phyloP scores from a whole-genome alignment of 495 filamentous ascomycete species.

The Monascus purpureus region DNA sequence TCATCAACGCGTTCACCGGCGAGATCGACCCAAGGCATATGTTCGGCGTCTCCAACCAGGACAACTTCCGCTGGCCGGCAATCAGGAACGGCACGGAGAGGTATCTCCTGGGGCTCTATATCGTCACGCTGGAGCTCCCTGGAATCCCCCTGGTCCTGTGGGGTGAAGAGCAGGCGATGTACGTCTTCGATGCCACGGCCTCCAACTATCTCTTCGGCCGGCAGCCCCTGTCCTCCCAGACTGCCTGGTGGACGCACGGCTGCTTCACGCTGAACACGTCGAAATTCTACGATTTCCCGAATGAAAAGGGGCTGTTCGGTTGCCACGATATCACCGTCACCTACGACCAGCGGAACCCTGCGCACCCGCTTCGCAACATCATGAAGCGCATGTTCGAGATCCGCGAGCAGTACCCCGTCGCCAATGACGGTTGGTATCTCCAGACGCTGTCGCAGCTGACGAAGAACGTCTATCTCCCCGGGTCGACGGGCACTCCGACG shows the following conservation, averaged over 20 bases:
- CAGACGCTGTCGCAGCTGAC: conserved; percentile 47
- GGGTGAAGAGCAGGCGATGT: conserved; percentile 61
- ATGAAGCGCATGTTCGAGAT: conserved; percentile 55
- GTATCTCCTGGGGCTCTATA: conserved; percentile 46
- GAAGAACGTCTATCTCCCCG: conserved; percentile 33
- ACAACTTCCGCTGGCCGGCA: conserved; percentile 62
- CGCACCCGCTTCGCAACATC: conserved; percentile 51
- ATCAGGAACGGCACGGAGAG: conserved; percentile 49
- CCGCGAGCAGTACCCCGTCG: conserved; percentile 40
- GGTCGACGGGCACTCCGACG: conserved; percentile 41
- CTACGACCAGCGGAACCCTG: conserved; percentile 57
- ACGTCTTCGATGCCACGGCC: conserved; percentile 53
- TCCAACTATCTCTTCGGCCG: conserved; percentile 59
- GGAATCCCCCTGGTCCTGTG: conserved; percentile 52
- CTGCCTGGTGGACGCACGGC: conserved; percentile 56
- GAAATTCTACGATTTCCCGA: conserved; percentile 46
- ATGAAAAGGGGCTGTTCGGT: conserved; percentile 38
- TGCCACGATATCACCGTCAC: conserved; percentile 45
- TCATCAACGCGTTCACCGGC: conserved; percentile 50
- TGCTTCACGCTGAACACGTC: conserved; percentile 46
- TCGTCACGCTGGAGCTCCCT: conserved; percentile 51
- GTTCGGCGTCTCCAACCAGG: conserved; percentile 58
- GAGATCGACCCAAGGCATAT: conserved; percentile 58
- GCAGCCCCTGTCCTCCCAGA: conserved; percentile 49
- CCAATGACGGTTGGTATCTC: conserved; percentile 54